phyloP scores from a whole-genome alignment of 352 stramenopile species.

The Poterioochromonas sp. region DNA sequence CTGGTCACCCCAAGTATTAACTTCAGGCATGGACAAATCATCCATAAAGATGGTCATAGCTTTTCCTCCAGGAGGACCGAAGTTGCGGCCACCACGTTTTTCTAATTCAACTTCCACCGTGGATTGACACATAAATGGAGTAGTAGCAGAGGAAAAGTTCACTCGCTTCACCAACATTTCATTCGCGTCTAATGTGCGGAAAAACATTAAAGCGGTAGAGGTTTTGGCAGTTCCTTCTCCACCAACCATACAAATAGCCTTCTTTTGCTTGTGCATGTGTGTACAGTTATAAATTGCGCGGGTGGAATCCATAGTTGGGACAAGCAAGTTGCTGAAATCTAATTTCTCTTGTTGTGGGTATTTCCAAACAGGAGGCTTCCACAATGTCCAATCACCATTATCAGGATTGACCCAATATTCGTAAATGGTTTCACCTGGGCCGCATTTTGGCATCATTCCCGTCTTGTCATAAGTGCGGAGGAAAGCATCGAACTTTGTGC shows the following conservation, averaged over 20 bases:
- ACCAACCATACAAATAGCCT: constrained; percentile 86
- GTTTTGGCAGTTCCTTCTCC: constrained; percentile 94
- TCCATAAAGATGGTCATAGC: constrained; percentile 99
- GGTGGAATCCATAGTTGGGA: constrained; percentile 96
- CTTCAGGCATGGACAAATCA: constrained; percentile 76
- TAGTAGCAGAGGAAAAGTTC: constrained; percentile 96
- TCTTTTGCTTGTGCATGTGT: constrained; percentile 81
- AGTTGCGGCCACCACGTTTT: constrained; percentile 92
- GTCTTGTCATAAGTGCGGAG: constrained; percentile 77
- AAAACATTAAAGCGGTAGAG: constrained; percentile 93
- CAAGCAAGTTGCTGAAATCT: constrained; percentile 93
- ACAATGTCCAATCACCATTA: constrained; percentile 82
- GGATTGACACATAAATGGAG: constrained; percentile 93
- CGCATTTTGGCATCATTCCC: constrained; percentile 70
- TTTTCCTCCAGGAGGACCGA: constrained; percentile 90
- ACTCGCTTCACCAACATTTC: constrained; percentile 90
- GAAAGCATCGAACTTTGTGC: constrained; percentile 87
- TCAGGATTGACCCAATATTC: constrained; percentile 82
- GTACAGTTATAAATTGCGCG: constrained; percentile 76
- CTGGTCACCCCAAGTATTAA: constrained; percentile 97
- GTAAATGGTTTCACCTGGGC: constrained; percentile 71
- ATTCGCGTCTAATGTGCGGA: constrained; percentile 82
- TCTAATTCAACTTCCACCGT: constrained; percentile 93
- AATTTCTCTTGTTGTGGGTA: constrained; percentile 82
- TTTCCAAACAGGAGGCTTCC: constrained; percentile 84